A percentile compares a stretch with the other conserved stretches of the same genome.
Conservation (phyloP, 2,329 filamentous ascomycete genomes). For the Xylaria arbuscula region DNA sequence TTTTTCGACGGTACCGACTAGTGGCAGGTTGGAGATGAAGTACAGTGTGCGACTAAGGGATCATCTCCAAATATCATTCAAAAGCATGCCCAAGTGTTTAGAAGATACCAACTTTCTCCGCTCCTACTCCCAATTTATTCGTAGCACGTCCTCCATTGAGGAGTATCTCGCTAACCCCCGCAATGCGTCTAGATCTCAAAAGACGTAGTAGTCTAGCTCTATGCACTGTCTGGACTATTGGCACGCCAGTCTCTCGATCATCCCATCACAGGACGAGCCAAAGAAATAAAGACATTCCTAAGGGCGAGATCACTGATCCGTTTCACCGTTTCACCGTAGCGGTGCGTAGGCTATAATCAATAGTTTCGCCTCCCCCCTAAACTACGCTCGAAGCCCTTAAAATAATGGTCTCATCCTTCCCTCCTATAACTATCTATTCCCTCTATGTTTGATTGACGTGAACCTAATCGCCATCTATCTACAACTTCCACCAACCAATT, state of each 20-base stretch:
- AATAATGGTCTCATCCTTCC: constrained; percentile 19
- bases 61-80: neutral
- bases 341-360: constrained; percentile 1
- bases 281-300: constrained; percentile 17
- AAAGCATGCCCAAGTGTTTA: constrained; percentile 2
- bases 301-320: constrained; percentile 11
- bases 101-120: constrained; percentile 27
- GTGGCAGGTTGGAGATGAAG: constrained; percentile 10
- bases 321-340: neutral
- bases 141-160: neutral
- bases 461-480: constrained; percentile 5
- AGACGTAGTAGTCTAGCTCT: constrained; percentile 2
- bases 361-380: neutral
- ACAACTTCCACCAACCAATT: neutral
- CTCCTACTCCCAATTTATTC: neutral
- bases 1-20: neutral
- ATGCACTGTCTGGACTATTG: constrained; percentile 27
- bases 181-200: constrained; percentile 20
- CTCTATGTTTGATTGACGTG: constrained; percentile 4
- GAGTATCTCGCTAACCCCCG: constrained; percentile 33
- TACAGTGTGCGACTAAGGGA: constrained; percentile 15
- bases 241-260: constrained; percentile 5
- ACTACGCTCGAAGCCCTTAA: neutral
- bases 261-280: neutral
- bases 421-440: neutral